Base-by-base conservation (phyloP, 2,329 filamentous ascomycete genomes). In the Simplicillium sp. region DNA sequence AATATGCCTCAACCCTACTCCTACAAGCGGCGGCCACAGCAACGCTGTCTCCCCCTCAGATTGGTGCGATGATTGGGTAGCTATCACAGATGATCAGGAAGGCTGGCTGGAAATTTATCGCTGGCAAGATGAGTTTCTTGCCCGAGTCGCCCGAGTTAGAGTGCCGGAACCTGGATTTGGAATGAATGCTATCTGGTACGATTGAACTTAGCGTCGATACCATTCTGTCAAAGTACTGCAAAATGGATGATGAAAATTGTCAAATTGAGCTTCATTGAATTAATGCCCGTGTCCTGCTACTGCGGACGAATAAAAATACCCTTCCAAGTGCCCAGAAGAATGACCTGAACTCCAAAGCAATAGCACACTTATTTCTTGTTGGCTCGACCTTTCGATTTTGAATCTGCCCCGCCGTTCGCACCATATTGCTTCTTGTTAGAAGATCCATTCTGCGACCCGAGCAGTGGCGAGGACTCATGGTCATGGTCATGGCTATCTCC, bases 161-260 rank as follows among this genome's bases (percentile, higher is more conserved):
- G 80, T 94, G 31, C 79, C 80, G 6, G 87, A 94, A 66, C 85
- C 84, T n/a, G 87, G 87, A 2, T 94, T 94, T 58, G 87, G 87
- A 2, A 94, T 94, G 87, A 94, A 94, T 64, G 87, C 87, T n/a
- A 88, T 94, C 47, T 94, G 87, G 87, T 92, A 92, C 60, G 84
- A 94, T 43, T 66, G 46, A 37, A 39, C 11, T 17, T 33, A 39
- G 9, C 18, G 17, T 40, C 16, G 25, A 35, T 12, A 20, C 34
- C 38, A 45, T 25, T 9, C 5, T 9, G 6, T 25, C n/a, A n/a
- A n/a, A n/a, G n/a, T n/a, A n/a, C n/a, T n/a, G n/a, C n/a, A n/a
- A n/a, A n/a, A n/a, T n/a, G n/a, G n/a, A n/a, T n/a, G n/a, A n/a
- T n/a, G n/a, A n/a, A n/a, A n/a, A n/a, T n/a, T 25, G 20, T 9